Percentiles rank a stretch among this genome's conserved stretches.
phyloP scores from a whole-genome alignment of 73 alveolate genomes.

The Paramecium caudatum region DNA sequence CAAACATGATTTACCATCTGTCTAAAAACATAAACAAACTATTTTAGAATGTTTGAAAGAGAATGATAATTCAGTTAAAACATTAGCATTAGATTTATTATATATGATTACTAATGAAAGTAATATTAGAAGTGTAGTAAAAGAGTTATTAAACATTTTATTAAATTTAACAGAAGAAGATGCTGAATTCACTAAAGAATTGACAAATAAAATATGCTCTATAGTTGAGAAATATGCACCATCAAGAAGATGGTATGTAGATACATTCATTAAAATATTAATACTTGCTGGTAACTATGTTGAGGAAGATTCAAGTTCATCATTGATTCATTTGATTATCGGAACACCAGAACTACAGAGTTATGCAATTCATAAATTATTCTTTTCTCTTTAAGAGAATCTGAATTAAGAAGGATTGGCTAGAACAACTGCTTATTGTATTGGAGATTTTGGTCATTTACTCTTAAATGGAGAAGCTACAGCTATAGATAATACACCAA shows the following conservation, averaged over 20 bases:
- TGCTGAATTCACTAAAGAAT: conserved; percentile 25
- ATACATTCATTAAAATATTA: conserved; percentile 64
- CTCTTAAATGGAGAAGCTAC: conserved; percentile 66
- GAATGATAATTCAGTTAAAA: conserved; percentile 73
- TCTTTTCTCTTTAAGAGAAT: conserved; percentile 70
- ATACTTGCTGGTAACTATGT: conserved; percentile 75
- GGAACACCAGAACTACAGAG: conserved; percentile 70
- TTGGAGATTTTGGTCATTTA: conserved; percentile 74
- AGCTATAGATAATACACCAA: conserved; percentile 44
- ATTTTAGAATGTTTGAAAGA: conserved; percentile 74
- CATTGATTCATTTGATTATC: conserved; percentile 69
- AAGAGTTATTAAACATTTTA: conserved; percentile 68
- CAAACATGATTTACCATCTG: conserved; percentile 69
- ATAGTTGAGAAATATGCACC: conserved; percentile 76
- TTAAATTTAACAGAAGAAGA: conserved; percentile 71
- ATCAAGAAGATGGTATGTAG: conserved; percentile 76
- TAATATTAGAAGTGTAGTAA: conserved; percentile 69
- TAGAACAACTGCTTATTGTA: conserved; percentile 69
- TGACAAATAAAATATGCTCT: conserved; percentile 68
- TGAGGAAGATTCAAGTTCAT: conserved; percentile 61
- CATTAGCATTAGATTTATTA: conserved; percentile 69
- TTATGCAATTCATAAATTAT: conserved; percentile 74
- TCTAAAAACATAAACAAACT: conserved; percentile 73
- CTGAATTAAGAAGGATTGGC: conserved; percentile 74
- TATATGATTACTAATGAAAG: conserved; percentile 73